These are phyloP conservation scores for Fusarium sp. DNA, from an alignment of 2,329 filamentous ascomycete species.

Conservation along the genomic window DNA sequence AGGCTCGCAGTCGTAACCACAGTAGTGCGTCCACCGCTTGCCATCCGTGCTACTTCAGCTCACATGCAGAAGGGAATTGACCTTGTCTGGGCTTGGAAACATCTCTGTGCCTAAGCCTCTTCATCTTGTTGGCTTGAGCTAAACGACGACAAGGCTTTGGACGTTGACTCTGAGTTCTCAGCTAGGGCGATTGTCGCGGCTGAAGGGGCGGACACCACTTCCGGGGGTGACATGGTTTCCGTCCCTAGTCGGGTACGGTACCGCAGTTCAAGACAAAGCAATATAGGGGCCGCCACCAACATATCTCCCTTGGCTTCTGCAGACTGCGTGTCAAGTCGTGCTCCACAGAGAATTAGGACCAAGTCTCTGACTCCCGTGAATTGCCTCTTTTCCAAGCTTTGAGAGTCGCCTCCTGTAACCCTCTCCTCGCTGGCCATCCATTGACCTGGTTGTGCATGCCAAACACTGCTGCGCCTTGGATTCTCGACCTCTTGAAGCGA, in stretches of 20 bases:
- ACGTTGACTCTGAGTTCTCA: slow-evolving; percentile 7
- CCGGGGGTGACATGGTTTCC: not conserved
- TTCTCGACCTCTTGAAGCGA: not conserved
- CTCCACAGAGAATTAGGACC: not conserved
- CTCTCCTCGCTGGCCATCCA: not conserved
- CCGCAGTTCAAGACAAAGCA: not conserved
- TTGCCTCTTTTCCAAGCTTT: not conserved
- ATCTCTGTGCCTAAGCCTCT: not conserved
- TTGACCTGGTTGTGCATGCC: not conserved
- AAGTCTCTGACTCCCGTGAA: not conserved
- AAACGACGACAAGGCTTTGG: not conserved
- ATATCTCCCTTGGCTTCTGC: not conserved
- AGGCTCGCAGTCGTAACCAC: not conserved
- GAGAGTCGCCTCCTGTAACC: not conserved
- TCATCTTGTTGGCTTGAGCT: not conserved
- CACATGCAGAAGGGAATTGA: not conserved
- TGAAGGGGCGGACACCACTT: not conserved
- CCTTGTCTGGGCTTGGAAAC: not conserved
- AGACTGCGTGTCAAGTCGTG: not conserved
- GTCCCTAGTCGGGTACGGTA: not conserved
- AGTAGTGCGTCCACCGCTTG: not conserved
- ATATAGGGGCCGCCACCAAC: not conserved
- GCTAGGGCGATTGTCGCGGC: slow-evolving; percentile 2
- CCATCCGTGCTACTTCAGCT: not conserved
- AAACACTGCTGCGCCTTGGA: not conserved